Percentiles rank a stretch among this genome's conserved stretches.
These are phyloP conservation scores for Thalassiosira allenii DNA, from an alignment of 352 stramenopile genomes.

Conservation along the genomic window DNA sequence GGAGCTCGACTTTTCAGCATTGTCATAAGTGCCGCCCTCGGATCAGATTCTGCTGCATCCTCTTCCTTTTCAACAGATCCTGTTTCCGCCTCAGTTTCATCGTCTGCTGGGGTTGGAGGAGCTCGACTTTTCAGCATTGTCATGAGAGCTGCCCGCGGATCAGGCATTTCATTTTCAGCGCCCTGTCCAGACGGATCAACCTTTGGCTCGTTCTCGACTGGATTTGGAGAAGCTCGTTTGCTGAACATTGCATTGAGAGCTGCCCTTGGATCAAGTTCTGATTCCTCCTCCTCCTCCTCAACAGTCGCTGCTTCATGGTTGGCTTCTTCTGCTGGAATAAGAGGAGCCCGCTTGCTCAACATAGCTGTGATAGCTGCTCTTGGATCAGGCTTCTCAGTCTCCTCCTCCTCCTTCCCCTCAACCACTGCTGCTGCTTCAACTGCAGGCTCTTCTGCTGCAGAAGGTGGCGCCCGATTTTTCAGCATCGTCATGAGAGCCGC, in stretches of 20 bases:
- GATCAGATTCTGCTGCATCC: conserved; percentile 1
- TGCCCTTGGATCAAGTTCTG: conserved; percentile 32
- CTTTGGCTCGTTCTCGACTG: not conserved
- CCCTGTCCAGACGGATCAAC: not conserved
- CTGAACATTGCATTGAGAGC: conserved; percentile 45
- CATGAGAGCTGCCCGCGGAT: conserved; percentile 45
- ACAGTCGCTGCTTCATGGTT: no score
- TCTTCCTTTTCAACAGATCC: not conserved
- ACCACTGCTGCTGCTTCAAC: not conserved
- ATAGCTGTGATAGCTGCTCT: conserved; percentile 37
- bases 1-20: conserved; percentile 58
- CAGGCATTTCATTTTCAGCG: not conserved
- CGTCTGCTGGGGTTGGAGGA: not conserved
- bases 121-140: conserved; percentile 46
- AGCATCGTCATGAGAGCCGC: not conserved
- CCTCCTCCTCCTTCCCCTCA: not conserved
- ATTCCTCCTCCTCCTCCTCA: no score
- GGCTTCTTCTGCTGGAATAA: not conserved
- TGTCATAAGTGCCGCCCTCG: conserved; percentile 35
- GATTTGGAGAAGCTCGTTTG: conserved; percentile 32
- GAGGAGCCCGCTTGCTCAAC: conserved; percentile 49
- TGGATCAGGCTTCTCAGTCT: conserved; percentile 13
- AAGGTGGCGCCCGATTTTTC: not conserved
- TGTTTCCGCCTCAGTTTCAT: not conserved
- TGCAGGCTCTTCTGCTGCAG: not conserved